Percentiles rank a stretch among this genome's conserved stretches.
phyloP scores from a whole-genome alignment of 1,139 yeast genomes.

The Scheffersomyces stambukii region DNA sequence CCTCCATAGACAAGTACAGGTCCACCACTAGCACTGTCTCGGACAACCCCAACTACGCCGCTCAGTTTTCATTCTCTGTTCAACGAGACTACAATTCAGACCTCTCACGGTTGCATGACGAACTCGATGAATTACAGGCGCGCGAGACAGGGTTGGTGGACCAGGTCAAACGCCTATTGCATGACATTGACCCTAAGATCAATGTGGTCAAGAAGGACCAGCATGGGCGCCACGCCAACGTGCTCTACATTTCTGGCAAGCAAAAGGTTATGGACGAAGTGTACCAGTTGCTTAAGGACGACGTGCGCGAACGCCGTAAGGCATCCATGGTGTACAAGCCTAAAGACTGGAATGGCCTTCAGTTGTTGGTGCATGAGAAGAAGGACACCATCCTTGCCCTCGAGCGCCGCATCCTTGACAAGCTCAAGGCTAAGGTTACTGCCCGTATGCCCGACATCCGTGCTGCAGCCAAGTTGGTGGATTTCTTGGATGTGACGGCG shows the following conservation, averaged over 20 bases:
- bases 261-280: conserved; percentile 22
- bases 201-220: conserved; percentile 23
- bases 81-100: conserved; percentile 23
- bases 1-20: conserved; percentile 19
- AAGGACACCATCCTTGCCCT: conserved; percentile 25
- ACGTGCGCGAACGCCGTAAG: conserved; percentile 26
- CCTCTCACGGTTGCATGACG: conserved; percentile 27
- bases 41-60: not conserved
- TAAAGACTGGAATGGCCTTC: conserved; percentile 28
- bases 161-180: conserved; percentile 17
- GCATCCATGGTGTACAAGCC: conserved; percentile 29
- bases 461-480: conserved; percentile 44
- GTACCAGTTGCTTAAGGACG: conserved; percentile 12
- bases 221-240: conserved; percentile 29
- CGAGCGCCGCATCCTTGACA: conserved; percentile 44
- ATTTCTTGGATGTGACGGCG: conserved; percentile 65
- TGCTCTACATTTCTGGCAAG: conserved; percentile 32
- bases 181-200: conserved; percentile 26
- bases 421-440: conserved; percentile 37
- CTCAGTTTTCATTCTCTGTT: conserved; percentile 17
- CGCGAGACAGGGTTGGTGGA: conserved; percentile 21
- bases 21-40: too few species aligned
- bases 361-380: conserved; percentile 21
- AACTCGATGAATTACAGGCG: conserved; percentile 23
- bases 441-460: conserved; percentile 40